Conservation (phyloP, 164 flowering plant species). For the Vitis labrusca region DNA sequence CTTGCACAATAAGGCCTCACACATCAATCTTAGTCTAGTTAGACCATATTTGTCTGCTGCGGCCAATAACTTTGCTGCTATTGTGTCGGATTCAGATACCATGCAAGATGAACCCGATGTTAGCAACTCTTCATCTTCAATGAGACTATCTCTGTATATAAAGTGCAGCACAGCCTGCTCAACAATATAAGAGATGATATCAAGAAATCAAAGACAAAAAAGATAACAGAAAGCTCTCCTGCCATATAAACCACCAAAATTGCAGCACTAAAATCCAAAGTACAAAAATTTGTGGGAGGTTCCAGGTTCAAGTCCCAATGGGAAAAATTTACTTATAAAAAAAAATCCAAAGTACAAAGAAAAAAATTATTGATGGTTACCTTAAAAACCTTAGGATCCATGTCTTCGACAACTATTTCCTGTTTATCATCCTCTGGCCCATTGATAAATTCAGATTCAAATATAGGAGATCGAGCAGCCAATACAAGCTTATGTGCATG, state of each 20-base stretch:
- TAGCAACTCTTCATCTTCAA: slow-evolving; percentile 60
- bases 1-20: slow-evolving; percentile 73
- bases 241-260: not conserved
- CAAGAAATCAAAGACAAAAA: slow-evolving; percentile 3
- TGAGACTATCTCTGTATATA: slow-evolving; percentile 72
- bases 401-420: slow-evolving; percentile 59
- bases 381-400: slow-evolving; percentile 94
- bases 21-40: slow-evolving; percentile 63
- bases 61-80: slow-evolving; percentile 70
- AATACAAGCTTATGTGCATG: slow-evolving; percentile 92
- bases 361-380: slow-evolving; percentile 27
- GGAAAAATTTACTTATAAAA: not conserved
- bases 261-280: not conserved
- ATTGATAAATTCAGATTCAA: slow-evolving; percentile 59
- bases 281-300: too few relatives aligned
- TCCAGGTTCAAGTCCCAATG: too few relatives aligned
- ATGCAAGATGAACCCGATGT: slow-evolving; percentile 49
- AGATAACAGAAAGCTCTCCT: not conserved
- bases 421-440: slow-evolving; percentile 41
- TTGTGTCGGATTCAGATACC: slow-evolving; percentile 53
- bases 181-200: slow-evolving; percentile 6
- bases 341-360: not conserved
- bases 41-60: slow-evolving; percentile 76
- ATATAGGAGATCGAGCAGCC: slow-evolving; percentile 85
- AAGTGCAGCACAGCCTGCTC: slow-evolving; percentile 86